Evolutionary conservation across 1,284 basidiomycete species (phyloP), one percentile per base, ranked within the genome.

Genomic region (Caloboletus firmus): DNA sequence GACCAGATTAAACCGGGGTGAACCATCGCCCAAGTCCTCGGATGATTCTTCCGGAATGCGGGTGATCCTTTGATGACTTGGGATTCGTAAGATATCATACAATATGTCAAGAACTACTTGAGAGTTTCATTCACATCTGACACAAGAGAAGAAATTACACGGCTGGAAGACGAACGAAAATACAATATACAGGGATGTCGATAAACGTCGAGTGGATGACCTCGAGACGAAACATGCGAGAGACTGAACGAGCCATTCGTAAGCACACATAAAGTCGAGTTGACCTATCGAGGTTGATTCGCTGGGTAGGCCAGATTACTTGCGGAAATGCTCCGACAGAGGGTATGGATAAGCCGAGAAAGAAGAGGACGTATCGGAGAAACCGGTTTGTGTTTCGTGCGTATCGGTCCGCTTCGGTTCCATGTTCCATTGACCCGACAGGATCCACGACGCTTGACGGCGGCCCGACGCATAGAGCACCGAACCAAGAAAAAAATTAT

Each of bases 361-460:
- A 26, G 61, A 57, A 4, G 57, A 57, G 1, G 57, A 64, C 20
- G 61, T 44, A 49, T 62, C 61, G 7, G 62, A 59, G n/a, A 15
- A 59, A 8, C 50, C 63, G 0, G 52, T 52, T 44, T 39, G 52
- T 11, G 51, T 55, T 10, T 58, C 53, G 42, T 60, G 45, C n/a
- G 44, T 24, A 2, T 59, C 36, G 0, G 49, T 32, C 15, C 48
- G 55, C 17, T 66, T 63, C 28, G 59, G 34, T 51, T 64, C 62
- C 40, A 36, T 51, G 36, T 60, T 55, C 64, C 64, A 66, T 18
- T 57, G 62, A 4, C 59, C 55, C 0, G 64, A 57, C 40, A 63
- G 59, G 48, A 64, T 66, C 64, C 63, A 66, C 15, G 62, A 66
- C 4, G 59, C 64, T 52, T 66, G 62, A 52, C 62, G 62, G 57